A percentile compares a stretch with the other conserved stretches of the same genome.
Conservation (phyloP, 495 filamentous ascomycete genomes). For the Hypoxylon perforatum region DNA sequence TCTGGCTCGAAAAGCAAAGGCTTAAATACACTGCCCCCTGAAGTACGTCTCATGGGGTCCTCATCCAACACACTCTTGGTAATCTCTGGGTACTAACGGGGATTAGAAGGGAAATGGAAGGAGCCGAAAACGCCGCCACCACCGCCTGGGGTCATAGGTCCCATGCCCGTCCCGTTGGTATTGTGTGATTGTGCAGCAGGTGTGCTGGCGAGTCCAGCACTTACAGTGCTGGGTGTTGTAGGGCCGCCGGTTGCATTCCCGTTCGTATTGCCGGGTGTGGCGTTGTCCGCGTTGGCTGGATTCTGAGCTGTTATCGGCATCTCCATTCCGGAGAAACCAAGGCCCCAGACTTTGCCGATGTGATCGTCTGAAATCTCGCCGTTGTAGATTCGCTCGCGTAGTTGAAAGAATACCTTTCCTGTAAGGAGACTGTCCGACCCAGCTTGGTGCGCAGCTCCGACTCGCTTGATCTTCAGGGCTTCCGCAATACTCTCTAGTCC, state of each 20-base stretch:
- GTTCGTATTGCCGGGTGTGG: slow-evolving; percentile 59
- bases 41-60: no score
- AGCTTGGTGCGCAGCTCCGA: slow-evolving; percentile 88
- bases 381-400: slow-evolving; percentile 85
- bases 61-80: slow-evolving; percentile 3
- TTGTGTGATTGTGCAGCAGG: slow-evolving; percentile 68
- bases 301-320: slow-evolving; percentile 37
- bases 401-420: slow-evolving; percentile 90
- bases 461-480: slow-evolving; percentile 85
- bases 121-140: slow-evolving; percentile 71
- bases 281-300: slow-evolving; percentile 42
- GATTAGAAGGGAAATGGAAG: slow-evolving; percentile 60
- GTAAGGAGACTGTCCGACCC: slow-evolving; percentile 93
- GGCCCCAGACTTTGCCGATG: slow-evolving; percentile 87
- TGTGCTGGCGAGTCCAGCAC: slow-evolving; percentile 65
- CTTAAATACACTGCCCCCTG: no score
- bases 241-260: slow-evolving; percentile 68
- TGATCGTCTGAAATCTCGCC: slow-evolving; percentile 81
- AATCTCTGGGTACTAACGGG: slow-evolving; percentile 42
- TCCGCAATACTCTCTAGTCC: slow-evolving; percentile 94
- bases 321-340: slow-evolving; percentile 70
- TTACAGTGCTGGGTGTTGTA: slow-evolving; percentile 75
- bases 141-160: slow-evolving; percentile 75
- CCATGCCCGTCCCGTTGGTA: slow-evolving; percentile 63
- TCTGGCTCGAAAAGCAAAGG: no score